These are phyloP conservation scores for Pestalotiopsis sp. DNA, from an alignment of 2,329 filamentous ascomycete genomes.

Conservation along the genomic window DNA sequence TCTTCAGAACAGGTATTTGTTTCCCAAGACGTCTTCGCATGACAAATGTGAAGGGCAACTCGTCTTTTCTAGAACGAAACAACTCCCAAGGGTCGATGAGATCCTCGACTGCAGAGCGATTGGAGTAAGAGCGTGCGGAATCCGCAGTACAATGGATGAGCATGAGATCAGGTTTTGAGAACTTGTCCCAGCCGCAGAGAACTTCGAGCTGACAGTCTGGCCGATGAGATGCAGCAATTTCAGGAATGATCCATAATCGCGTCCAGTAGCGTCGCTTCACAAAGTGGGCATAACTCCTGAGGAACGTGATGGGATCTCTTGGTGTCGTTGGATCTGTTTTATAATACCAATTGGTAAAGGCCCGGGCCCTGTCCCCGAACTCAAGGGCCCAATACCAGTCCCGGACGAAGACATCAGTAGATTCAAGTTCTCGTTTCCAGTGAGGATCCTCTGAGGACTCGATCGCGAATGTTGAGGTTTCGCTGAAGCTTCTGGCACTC, in stretches of 20 bases:
- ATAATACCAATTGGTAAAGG: no score
- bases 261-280: not conserved
- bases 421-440: not conserved
- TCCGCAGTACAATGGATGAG: not conserved
- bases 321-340: not conserved
- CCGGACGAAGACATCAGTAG: no score
- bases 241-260: not conserved
- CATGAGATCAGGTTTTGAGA: not conserved
- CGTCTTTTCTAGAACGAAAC: not conserved
- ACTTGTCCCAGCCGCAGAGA: not conserved
- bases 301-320: not conserved
- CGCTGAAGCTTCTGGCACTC: not conserved
- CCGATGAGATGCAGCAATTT: not conserved
- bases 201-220: not conserved
- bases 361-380: no score
- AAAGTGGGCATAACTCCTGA: not conserved
- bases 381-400: no score
- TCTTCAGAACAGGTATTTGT: not conserved
- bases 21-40: not conserved
- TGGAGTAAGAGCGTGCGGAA: not conserved
- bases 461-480: not conserved
- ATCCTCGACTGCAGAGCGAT: not conserved
- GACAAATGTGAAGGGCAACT: not conserved
- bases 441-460: not conserved
- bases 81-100: not conserved